Conservation (phyloP, 371 early-diverging fungal species). For the Syncephalis fuscata region DNA sequence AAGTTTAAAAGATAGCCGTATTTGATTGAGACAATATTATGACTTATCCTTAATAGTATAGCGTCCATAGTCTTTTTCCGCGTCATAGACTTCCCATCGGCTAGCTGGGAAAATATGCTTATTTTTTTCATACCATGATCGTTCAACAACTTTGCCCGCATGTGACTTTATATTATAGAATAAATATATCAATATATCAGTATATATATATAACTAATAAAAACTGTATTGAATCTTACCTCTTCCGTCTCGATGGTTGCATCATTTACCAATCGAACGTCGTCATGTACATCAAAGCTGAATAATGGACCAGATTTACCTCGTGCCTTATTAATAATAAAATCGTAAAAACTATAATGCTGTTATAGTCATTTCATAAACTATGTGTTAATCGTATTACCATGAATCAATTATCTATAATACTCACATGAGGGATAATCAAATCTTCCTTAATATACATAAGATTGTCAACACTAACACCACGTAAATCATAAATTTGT, state of each 20-base stretch:
- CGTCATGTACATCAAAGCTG: constrained; percentile 86
- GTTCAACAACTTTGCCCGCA: constrained; percentile 88
- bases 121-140: constrained; percentile 88
- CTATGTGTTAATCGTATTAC: background rate
- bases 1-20: no score
- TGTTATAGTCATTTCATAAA: constrained; percentile 10
- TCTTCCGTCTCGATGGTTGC: constrained; percentile 79
- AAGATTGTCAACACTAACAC: constrained; percentile 70
- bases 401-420: background rate
- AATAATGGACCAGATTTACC: constrained; percentile 94
- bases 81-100: constrained; percentile 89
- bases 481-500: constrained; percentile 67
- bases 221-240: constrained; percentile 10
- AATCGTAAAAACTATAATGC: constrained; percentile 93
- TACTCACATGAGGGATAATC: constrained; percentile 78
- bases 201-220: background rate
- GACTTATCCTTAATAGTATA: constrained; percentile 56
- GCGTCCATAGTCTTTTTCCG: constrained; percentile 71
- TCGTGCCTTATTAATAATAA: constrained; percentile 87
- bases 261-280: constrained; percentile 76
- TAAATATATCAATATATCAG: background rate
- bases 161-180: constrained; percentile 57
- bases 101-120: constrained; percentile 93
- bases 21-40: no score
- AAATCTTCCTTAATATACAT: constrained; percentile 91